Evolutionary conservation across 2,329 filamentous ascomycete genomes (phyloP).

Genomic region (Diaporthe sp.): DNA sequence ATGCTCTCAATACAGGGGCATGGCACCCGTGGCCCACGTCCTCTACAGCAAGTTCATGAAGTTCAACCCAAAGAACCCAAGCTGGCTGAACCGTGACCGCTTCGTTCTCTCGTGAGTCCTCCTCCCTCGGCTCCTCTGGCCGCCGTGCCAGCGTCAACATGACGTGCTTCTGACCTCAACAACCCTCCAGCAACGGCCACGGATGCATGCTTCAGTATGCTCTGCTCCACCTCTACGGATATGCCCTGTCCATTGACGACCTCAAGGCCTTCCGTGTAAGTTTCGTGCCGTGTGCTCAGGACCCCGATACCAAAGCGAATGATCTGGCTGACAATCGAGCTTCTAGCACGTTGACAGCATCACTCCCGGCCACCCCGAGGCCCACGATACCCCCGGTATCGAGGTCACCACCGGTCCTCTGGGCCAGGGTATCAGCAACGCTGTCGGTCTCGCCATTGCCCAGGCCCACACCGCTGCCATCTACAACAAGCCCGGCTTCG

Average conservation of each 20-base stretch:
- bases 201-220: conserved; percentile 99
- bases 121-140: conserved; percentile 17
- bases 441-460: conserved; percentile 97
- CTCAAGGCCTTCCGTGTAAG: conserved; percentile 96
- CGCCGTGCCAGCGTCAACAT: conserved; percentile 26
- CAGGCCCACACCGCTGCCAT: conserved; percentile 90
- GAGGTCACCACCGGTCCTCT: conserved; percentile 99
- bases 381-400: conserved; percentile 95
- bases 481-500: conserved; percentile 97
- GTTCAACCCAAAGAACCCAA: conserved; percentile 99
- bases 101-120: conserved; percentile 96
- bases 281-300: conserved; percentile 44
- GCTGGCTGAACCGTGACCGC: conserved; percentile 97
- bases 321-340: neutral
- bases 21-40: conserved; percentile 97
- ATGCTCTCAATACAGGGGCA: conserved; percentile 63
- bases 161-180: conserved; percentile 33
- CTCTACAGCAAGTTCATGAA: conserved; percentile 99
- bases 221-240: conserved; percentile 96
- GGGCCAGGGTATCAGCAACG: conserved; percentile 96
- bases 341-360: conserved; percentile 73
- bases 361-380: conserved; percentile 95
- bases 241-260: conserved; percentile 87
- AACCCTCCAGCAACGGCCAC: conserved; percentile 85
- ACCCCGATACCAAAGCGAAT: neutral